A percentile compares a stretch with the other conserved stretches of the same genome.
phyloP scores from a whole-genome alignment of 1,284 basidiomycete genomes.

The Trametes pubescens region DNA sequence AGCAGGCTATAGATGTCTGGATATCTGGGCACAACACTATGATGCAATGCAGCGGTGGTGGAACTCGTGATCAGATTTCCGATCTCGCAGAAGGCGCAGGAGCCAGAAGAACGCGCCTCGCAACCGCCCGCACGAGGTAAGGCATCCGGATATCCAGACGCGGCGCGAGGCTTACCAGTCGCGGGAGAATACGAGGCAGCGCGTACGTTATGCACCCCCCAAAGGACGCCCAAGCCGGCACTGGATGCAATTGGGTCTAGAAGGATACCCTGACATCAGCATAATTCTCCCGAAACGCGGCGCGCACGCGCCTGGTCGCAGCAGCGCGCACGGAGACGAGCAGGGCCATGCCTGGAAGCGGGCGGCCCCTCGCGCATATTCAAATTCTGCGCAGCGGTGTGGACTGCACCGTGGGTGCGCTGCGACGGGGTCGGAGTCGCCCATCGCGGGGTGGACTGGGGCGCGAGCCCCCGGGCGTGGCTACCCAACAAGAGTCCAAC shows the following conservation, averaged over 20 bases:
- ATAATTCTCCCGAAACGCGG: neutral
- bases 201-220: neutral
- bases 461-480: constrained; percentile 4
- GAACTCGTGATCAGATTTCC: constrained; percentile 24
- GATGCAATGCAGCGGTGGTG: constrained; percentile 9
- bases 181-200: constrained; percentile 14
- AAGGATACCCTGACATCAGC: neutral
- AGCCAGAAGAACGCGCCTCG: constrained; percentile 3
- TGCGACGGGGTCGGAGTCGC: constrained; percentile 2
- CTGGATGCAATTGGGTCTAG: neutral
- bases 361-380: neutral
- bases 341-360: neutral
- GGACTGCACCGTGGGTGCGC: constrained; percentile 12
- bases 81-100: constrained; percentile 20
- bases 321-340: neutral
- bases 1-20: neutral
- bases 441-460: neutral
- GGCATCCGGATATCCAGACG: constrained; percentile 2
- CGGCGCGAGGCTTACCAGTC: constrained; percentile 7
- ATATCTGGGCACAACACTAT: constrained; percentile 4
- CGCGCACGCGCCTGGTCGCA: neutral
- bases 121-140: constrained; percentile 2
- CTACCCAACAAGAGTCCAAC: constrained; percentile 6
- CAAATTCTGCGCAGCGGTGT: neutral
- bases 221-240: neutral